Evolutionary conservation across 2,329 filamentous ascomycete species (phyloP).

Genomic region (Arthrobotrys conoides): DNA sequence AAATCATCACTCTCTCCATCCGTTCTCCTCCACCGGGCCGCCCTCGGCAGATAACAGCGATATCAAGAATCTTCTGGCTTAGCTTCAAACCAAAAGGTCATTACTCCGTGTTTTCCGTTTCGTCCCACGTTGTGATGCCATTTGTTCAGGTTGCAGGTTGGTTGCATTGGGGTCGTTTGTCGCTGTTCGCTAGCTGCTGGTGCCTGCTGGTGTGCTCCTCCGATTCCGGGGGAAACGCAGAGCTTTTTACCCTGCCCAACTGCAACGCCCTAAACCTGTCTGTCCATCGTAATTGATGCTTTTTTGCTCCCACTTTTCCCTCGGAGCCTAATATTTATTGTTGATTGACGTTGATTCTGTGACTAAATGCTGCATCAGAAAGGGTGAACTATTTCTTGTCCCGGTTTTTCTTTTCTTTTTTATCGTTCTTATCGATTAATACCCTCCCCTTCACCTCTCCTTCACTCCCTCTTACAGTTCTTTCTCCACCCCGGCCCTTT

Average conservation of each 20-base stretch:
- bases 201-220: conserved; percentile 52
- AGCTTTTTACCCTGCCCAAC: conserved; percentile 31
- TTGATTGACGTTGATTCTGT: conserved; percentile 33
- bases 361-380: conserved; percentile 54
- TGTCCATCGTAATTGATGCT: conserved; percentile 26
- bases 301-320: conserved; percentile 36
- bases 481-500: conserved; percentile 7
- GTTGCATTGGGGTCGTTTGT: conserved; percentile 36
- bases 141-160: conserved; percentile 35
- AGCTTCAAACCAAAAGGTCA: conserved; percentile 1
- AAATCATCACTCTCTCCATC: neutral
- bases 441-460: conserved; percentile 20
- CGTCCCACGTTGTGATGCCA: conserved; percentile 44
- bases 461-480: conserved; percentile 4
- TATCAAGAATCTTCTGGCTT: neutral
- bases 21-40: conserved; percentile 2
- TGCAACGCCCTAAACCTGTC: conserved; percentile 27
- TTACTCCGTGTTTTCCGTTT: neutral
- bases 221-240: conserved; percentile 54
- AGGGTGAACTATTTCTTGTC: conserved; percentile 39
- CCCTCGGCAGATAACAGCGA: conserved; percentile 1
- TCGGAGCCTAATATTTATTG: conserved; percentile 45
- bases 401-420: conserved; percentile 38
- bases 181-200: conserved; percentile 36
- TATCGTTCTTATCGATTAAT: conserved; percentile 49